Conservation (phyloP, 768 basidiomycete genomes). For the Phanerochaete carnosa region DNA sequence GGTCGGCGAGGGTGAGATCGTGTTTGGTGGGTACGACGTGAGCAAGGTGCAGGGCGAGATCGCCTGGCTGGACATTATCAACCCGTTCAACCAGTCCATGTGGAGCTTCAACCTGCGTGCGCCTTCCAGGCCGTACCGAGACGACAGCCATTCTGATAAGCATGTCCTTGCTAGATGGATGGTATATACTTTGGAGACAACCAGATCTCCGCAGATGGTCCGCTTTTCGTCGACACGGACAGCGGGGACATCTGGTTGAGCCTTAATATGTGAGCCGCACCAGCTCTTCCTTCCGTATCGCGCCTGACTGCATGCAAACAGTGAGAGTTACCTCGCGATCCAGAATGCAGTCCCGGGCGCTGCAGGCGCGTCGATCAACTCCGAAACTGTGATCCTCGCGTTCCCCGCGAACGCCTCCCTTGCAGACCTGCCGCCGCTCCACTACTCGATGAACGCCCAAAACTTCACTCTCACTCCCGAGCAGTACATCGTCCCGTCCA, state of each 20-base stretch:
- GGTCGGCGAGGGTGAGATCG: constrained; percentile 5
- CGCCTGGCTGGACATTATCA: neutral
- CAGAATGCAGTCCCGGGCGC: neutral
- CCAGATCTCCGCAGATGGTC: neutral
- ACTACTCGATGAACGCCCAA: neutral
- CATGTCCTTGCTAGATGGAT: neutral
- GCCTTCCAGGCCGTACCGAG: neutral
- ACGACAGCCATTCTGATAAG: neutral
- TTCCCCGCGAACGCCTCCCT: neutral
- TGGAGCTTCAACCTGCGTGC: constrained; percentile 7
- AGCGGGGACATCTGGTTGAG: neutral
- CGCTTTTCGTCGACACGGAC: neutral
- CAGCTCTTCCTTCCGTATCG: neutral
- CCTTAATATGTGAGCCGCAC: neutral
- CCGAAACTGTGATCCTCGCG: neutral
- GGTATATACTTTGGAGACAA: neutral
- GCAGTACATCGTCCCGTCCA: constrained; percentile 1
- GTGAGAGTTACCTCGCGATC: neutral
- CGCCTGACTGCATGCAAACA: neutral
- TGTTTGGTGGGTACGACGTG: constrained; percentile 6
- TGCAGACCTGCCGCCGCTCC: neutral
- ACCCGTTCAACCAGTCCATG: neutral
- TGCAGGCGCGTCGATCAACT: no score
- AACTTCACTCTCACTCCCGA: neutral
- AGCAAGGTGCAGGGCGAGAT: constrained; percentile 4